Conservation (phyloP, 1,139 yeast species). For the Magnusiomyces paraingens region DNA sequence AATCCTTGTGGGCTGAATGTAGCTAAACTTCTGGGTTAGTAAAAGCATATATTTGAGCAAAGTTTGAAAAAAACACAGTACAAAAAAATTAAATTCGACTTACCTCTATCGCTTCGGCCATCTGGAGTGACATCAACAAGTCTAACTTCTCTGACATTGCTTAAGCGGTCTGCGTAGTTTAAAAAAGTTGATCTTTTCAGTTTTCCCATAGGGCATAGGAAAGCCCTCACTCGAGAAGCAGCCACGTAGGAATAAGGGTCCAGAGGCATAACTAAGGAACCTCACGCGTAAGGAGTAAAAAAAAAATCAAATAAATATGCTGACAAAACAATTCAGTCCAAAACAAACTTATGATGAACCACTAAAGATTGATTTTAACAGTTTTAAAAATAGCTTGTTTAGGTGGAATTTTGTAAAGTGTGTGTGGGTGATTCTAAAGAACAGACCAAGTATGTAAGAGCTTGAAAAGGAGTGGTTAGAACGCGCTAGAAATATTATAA, state of each 20-base stretch:
- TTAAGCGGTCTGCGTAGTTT: constrained; percentile 42
- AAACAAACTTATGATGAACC: background rate
- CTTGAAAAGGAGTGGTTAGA: background rate
- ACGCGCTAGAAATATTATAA: background rate
- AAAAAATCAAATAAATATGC: background rate
- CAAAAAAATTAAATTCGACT: constrained; percentile 18
- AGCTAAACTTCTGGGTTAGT: constrained; percentile 16
- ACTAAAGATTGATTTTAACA: background rate
- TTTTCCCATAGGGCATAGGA: constrained; percentile 66
- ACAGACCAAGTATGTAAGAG: background rate
- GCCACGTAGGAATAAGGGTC: constrained; percentile 41
- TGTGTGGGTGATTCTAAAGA: background rate
- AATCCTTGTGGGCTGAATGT: constrained; percentile 77
- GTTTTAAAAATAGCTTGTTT: background rate
- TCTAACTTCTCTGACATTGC: constrained; percentile 55
- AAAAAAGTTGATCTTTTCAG: constrained; percentile 45
- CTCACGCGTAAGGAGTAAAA: background rate
- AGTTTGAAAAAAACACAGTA: background rate
- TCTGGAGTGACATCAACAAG: constrained; percentile 69
- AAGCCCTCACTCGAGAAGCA: constrained; percentile 61
- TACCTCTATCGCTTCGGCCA: constrained; percentile 40
- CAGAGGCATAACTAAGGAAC: constrained; percentile 24
- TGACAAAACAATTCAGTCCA: background rate
- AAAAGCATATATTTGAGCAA: background rate
- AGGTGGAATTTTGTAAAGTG: background rate